These are phyloP conservation scores for Paxillus rubicundulus DNA, from an alignment of 768 basidiomycete genomes.

Conservation along the genomic window DNA sequence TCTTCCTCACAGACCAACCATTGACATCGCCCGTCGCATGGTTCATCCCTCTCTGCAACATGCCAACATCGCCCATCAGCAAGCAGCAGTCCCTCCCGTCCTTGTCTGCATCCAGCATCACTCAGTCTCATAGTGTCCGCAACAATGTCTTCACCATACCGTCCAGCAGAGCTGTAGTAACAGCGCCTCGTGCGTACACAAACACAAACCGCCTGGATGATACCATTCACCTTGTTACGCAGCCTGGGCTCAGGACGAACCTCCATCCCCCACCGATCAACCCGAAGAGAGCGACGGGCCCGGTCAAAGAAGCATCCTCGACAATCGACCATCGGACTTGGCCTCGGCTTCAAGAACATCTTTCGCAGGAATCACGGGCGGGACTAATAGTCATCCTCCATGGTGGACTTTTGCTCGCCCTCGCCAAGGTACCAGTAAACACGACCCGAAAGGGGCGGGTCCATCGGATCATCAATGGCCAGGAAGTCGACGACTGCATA, in stretches of 20 bases:
- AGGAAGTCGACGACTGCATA: constrained; percentile 17
- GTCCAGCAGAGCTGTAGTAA: constrained; percentile 58
- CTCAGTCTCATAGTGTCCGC: constrained; percentile 30
- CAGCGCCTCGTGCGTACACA: constrained; percentile 60
- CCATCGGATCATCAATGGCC: neutral
- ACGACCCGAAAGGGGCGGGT: constrained; percentile 3
- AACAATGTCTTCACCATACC: constrained; percentile 22
- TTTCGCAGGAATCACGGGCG: constrained; percentile 29
- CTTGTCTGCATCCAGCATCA: constrained; percentile 23
- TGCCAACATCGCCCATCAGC: constrained; percentile 17
- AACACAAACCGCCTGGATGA: neutral
- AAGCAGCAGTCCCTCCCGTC: constrained; percentile 23
- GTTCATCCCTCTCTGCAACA: neutral
- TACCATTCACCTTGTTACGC: constrained; percentile 1
- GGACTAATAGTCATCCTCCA: constrained; percentile 41
- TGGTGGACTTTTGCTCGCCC: constrained; percentile 79
- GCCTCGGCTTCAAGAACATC: constrained; percentile 50
- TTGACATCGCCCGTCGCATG: neutral
- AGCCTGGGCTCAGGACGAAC: constrained; percentile 88
- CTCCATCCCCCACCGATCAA: constrained; percentile 62
- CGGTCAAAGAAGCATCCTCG: constrained; percentile 31
- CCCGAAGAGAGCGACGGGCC: constrained; percentile 36
- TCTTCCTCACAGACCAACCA: neutral
- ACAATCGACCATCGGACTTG: constrained; percentile 49
- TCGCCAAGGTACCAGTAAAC: constrained; percentile 32